Evolutionary conservation across 2,329 filamentous ascomycete species (phyloP), one percentile per base, ranked within the genome.

Genomic region (Cryphonectria parasitica): DNA sequence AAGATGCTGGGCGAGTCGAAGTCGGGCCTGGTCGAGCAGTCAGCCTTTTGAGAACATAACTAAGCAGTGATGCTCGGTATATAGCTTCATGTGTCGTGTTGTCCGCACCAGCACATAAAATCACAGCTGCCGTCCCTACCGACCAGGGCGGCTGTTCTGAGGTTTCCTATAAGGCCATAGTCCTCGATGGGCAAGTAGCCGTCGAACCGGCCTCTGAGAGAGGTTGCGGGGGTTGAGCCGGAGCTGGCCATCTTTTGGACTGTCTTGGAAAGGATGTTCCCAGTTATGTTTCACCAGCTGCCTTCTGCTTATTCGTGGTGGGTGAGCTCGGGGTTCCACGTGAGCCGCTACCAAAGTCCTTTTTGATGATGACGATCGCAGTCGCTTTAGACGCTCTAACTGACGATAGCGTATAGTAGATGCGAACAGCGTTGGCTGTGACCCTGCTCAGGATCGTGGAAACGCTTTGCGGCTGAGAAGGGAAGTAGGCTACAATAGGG

Each of bases 81-180:
- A 66, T 34, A 17, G 22, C 22, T n/a, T 60, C 28, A 25, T 31
- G 8, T 34, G 17, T n/a, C 11, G 19, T 69, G 49, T 65, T 2
- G 7, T 49, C 74, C 84, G 79, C 76, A 89, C 89, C 91, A 94
- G 79, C 91, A 94, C 90, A 94, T 92, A 75, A 90, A 93, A 77
- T 93, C 92, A 70, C 94, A 80, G 74, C 90, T 91, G 34, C 91
- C 91, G 76, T 91, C 89, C 77, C 92, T 91, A 74, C 90, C 91
- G 31, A 92, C 86, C n/a, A 93, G 82, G 19, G 91, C 91, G 81
- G 90, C 92, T 0, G 91, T 94, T 75, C 90, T 87, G 91, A 94
- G 93, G 77, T 94, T 93, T 34, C 92, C 92, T 75, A 94, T 92
- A 79, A 94, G 86, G 69, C 92, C 92, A 84, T 94, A 94, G 79